Conservation (phyloP, 805 yeast species). For the Cyberlindnera maclurae region DNA sequence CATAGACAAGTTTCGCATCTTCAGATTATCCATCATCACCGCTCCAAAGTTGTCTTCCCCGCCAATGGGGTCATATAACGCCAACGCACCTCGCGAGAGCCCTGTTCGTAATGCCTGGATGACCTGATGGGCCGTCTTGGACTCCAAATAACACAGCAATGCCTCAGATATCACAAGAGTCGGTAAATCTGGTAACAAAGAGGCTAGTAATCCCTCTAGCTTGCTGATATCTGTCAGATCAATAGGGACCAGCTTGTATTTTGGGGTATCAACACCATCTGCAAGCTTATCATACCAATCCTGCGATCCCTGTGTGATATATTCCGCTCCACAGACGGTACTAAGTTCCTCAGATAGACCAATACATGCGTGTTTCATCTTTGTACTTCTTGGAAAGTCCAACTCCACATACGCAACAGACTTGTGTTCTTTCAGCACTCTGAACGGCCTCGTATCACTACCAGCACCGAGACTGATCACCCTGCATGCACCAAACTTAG, state of each 20-base stretch:
- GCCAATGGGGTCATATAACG: slow-evolving; percentile 57
- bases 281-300: slow-evolving; percentile 23
- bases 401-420: slow-evolving; percentile 35
- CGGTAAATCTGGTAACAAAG: slow-evolving; percentile 26
- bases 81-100: slow-evolving; percentile 21
- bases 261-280: slow-evolving; percentile 3
- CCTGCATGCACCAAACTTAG: slow-evolving; percentile 32
- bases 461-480: slow-evolving; percentile 64
- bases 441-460: slow-evolving; percentile 39
- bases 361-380: slow-evolving; percentile 31
- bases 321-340: slow-evolving; percentile 8
- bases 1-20: slow-evolving; percentile 36
- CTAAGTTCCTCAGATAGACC: slow-evolving; percentile 8
- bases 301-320: slow-evolving; percentile 7
- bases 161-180: slow-evolving; percentile 53
- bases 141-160: slow-evolving; percentile 45
- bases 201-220: slow-evolving; percentile 23
- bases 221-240: slow-evolving; percentile 28
- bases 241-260: slow-evolving; percentile 24
- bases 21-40: slow-evolving; percentile 46
- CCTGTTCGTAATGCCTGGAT: slow-evolving; percentile 26
- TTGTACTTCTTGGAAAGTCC: slow-evolving; percentile 42
- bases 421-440: not conserved
- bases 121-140: slow-evolving; percentile 32
- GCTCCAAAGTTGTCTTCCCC: slow-evolving; percentile 44